Percentiles rank a stretch among this genome's conserved stretches.
Evolutionary conservation across 306 rosid species (phyloP).

Genomic region (Quercus parvula): DNA sequence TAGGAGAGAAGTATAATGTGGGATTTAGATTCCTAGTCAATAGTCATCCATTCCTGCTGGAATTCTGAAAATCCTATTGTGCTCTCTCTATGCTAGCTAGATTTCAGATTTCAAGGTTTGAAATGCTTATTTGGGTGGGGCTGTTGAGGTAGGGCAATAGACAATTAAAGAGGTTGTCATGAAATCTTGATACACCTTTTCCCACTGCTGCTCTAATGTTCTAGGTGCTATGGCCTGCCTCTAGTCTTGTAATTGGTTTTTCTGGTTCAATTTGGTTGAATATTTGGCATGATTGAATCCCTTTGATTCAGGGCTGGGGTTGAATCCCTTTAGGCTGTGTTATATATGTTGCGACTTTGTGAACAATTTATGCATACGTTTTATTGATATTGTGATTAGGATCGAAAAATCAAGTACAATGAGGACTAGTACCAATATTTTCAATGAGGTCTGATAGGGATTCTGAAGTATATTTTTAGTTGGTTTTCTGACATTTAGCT

Average conservation of each 20-base stretch:
- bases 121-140: neutral
- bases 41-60: neutral
- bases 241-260: neutral
- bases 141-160: neutral
- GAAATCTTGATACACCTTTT: neutral
- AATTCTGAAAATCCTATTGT: neutral
- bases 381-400: no score
- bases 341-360: no score
- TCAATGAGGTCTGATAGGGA: no score
- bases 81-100: neutral
- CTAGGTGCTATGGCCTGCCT: neutral
- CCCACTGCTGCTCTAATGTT: neutral
- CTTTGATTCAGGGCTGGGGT: no score
- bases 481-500: no score
- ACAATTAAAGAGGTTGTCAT: neutral
- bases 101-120: neutral
- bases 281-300: no score
- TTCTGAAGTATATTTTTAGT: no score
- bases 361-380: no score
- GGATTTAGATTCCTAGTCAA: neutral
- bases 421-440: no score
- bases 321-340: no score
- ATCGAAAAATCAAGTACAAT: no score
- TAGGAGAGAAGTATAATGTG: neutral
- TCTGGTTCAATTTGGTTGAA: neutral